Evolutionary conservation across 2,329 filamentous ascomycete species (phyloP).

Genomic region (Capronia americana): DNA sequence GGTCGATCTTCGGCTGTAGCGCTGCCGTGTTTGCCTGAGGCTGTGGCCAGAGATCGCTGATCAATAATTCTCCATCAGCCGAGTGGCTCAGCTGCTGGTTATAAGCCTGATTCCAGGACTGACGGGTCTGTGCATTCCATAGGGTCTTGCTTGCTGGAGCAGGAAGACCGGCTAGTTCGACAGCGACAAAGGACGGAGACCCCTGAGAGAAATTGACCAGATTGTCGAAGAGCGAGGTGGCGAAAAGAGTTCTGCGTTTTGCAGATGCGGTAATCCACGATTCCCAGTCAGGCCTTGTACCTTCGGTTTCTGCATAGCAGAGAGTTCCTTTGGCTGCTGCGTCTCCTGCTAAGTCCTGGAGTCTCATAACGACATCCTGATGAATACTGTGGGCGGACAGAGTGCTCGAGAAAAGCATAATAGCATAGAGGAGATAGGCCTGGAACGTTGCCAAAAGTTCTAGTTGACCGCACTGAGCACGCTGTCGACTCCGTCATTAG

Average conservation of each 20-base stretch:
- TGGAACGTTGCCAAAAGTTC: slow-evolving; percentile 57
- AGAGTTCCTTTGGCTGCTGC: slow-evolving; percentile 52
- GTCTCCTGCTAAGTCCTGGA: slow-evolving; percentile 58
- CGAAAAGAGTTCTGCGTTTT: slow-evolving; percentile 59
- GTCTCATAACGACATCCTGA: slow-evolving; percentile 55
- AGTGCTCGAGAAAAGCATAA: slow-evolving; percentile 56
- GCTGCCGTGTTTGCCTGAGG: slow-evolving; percentile 44
- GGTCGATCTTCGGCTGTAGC: slow-evolving; percentile 50
- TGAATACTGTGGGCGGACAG: slow-evolving; percentile 44
- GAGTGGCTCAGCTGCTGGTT: slow-evolving; percentile 53
- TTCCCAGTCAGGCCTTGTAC: slow-evolving; percentile 57
- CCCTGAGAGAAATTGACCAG: slow-evolving; percentile 54
- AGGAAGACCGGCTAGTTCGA: slow-evolving; percentile 55
- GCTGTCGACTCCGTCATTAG: slow-evolving; percentile 20
- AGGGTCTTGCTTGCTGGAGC: slow-evolving; percentile 52
- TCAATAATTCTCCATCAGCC: slow-evolving; percentile 50
- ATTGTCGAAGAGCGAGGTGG: slow-evolving; percentile 62
- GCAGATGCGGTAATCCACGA: slow-evolving; percentile 61
- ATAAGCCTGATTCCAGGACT: slow-evolving; percentile 55
- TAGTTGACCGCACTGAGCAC: slow-evolving; percentile 41
- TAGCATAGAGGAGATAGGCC: slow-evolving; percentile 60
- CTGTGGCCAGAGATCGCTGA: slow-evolving; percentile 61
- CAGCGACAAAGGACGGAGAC: slow-evolving; percentile 57
- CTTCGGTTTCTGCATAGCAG: slow-evolving; percentile 51
- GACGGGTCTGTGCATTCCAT: slow-evolving; percentile 51